Base-by-base conservation (phyloP, 805 yeast species). In the Candida caryicola region DNA sequence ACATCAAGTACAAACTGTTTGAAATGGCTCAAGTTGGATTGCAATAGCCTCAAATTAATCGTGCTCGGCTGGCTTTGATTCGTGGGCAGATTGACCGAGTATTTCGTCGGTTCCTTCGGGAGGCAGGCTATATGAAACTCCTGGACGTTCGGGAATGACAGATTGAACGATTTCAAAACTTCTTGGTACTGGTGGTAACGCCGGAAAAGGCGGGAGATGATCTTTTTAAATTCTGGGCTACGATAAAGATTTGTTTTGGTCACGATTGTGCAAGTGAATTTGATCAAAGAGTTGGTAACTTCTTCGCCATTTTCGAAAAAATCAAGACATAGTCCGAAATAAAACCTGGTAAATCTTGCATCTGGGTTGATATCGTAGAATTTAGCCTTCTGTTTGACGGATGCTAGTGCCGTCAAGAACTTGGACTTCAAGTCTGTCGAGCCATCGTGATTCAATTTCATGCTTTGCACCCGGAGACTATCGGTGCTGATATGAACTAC, bases 221-320 rank as follows among this genome's bases (percentile, higher is more conserved):
- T 40, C n/a, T 18, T 13, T 12, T 36, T 10, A 26, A 49, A 45
- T 12, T 39, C 28, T n/a, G 34, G 17, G 15, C 10, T 23, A n/a
- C n/a, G n/a, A n/a, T n/a, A n/a, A 39, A 47, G 13, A 31, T 50
- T 46, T 13, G 45, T 23, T 26, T 42, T 41, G 5, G 37, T 13
- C 19, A 27, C 13, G 7, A 36, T 13, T 8, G 25, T 31, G 13
- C 29, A 31, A 1, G 54, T 32, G 8, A 49, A 18, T 9, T 35
- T 21, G 14, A 50, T 34, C 10, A 54, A 33, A 1, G 31, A 9
- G 5, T 26, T 5, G 33, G 52, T 56, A 6, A 32, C 23, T 5
- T 37, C 38, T 3, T 33, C 21, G 2, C 23, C 25, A 31, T 54
- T 57, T 26, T 42, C 40, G 44, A 54, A 57, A 33, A 50, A 52